phyloP scores from a whole-genome alignment of 352 stramenopile genomes.

The Phytophthora crassamura region DNA sequence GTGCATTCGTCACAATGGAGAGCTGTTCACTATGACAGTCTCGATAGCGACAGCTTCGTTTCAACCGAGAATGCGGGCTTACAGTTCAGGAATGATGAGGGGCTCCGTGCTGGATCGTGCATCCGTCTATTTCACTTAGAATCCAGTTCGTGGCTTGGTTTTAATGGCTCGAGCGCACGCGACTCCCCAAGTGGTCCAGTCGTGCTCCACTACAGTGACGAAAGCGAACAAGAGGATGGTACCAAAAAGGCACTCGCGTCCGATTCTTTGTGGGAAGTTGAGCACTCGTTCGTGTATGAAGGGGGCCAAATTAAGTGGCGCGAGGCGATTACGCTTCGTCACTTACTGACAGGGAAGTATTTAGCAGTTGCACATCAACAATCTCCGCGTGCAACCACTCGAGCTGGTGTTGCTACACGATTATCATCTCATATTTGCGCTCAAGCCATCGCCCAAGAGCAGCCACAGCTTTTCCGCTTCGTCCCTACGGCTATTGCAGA shows the following conservation, averaged over 20 bases:
- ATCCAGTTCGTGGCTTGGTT: conserved; percentile 68
- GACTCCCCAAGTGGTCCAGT: conserved; percentile 24
- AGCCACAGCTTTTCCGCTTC: conserved; percentile 61
- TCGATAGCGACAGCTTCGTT: conserved; percentile 21
- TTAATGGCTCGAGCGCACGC: conserved; percentile 15
- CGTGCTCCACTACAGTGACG: conserved; percentile 56
- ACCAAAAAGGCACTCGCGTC: conserved; percentile 39
- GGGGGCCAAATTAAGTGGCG: conserved; percentile 65
- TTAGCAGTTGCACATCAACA: conserved; percentile 47
- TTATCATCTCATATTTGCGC: conserved; percentile 35
- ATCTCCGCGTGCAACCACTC: conserved; percentile 25
- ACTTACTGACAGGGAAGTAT: conserved; percentile 67
- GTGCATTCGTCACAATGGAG: conserved; percentile 69
- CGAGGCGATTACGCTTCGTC: conserved; percentile 56
- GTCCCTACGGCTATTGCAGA: conserved; percentile 62
- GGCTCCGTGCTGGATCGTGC: conserved; percentile 60
- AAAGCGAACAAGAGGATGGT: conserved; percentile 46
- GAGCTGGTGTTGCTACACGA: conserved; percentile 8
- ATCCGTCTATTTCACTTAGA: conserved; percentile 74
- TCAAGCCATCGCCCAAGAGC: conserved; percentile 44
- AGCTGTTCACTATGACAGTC: conserved; percentile 60
- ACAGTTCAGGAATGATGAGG: conserved; percentile 14
- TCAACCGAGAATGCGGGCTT: conserved; percentile 3
- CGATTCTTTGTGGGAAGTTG: conserved; percentile 72
- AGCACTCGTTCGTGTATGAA: conserved; percentile 55